Conservation (phyloP, 441 rosid species). For the Jatropha multifida region DNA sequence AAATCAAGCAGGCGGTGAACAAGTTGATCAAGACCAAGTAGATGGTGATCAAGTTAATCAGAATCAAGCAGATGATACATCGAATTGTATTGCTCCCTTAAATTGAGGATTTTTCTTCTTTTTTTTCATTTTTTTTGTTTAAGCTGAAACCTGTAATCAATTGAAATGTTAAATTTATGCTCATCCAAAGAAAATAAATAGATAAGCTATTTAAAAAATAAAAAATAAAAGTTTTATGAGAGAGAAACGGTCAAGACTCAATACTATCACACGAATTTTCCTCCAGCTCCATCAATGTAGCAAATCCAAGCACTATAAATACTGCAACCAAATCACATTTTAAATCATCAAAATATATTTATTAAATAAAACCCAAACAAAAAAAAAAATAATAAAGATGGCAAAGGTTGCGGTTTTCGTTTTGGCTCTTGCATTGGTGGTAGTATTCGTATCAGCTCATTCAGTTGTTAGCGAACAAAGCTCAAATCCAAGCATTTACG, state of each 20-base stretch:
- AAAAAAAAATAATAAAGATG: constrained; percentile 19
- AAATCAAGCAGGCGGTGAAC: too few relatives aligned
- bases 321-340: neutral
- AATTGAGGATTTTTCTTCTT: too few relatives aligned
- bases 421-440: constrained; percentile 18
- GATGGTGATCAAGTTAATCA: too few relatives aligned
- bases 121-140: too few relatives aligned
- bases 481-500: neutral
- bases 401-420: constrained; percentile 16
- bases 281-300: neutral
- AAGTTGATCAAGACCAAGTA: too few relatives aligned
- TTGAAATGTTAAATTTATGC: too few relatives aligned
- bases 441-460: constrained; percentile 10
- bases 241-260: neutral
- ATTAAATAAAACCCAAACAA: neutral
- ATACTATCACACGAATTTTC: neutral
- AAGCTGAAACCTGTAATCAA: too few relatives aligned
- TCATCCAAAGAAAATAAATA: neutral
- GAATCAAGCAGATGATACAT: too few relatives aligned
- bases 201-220: neutral
- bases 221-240: neutral
- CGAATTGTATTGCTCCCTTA: too few relatives aligned
- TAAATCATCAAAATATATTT: neutral
- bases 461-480: neutral
- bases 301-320: neutral